These are phyloP conservation scores for Pythium vanterpoolii DNA, from an alignment of 352 stramenopile genomes.

Conservation along the genomic window DNA sequence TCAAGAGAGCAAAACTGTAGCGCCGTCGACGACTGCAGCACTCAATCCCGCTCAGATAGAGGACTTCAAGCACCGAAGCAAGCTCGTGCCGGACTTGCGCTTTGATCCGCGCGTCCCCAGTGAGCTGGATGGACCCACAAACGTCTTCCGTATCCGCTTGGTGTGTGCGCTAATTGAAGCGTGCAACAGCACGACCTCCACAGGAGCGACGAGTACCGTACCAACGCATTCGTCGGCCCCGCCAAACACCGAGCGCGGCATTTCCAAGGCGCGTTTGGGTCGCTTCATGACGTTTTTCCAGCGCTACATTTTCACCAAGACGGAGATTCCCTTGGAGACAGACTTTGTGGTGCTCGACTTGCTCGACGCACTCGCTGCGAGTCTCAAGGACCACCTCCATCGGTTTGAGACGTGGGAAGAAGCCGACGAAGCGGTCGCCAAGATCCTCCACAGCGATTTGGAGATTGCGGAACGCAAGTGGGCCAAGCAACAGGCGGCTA, in stretches of 20 bases:
- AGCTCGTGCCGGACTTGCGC: slow-evolving; percentile 72
- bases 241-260: slow-evolving; percentile 68
- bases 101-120: slow-evolving; percentile 88
- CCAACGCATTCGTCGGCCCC: neutral
- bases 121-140: slow-evolving; percentile 85
- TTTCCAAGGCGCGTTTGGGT: slow-evolving; percentile 82
- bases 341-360: slow-evolving; percentile 89
- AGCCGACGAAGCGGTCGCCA: slow-evolving; percentile 50
- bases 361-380: slow-evolving; percentile 57
- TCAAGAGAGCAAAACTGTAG: neutral
- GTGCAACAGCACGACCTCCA: slow-evolving; percentile 39
- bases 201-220: neutral
- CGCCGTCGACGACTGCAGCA: slow-evolving; percentile 6
- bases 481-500: slow-evolving; percentile 51
- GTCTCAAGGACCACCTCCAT: slow-evolving; percentile 65
- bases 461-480: slow-evolving; percentile 61
- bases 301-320: slow-evolving; percentile 96
- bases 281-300: slow-evolving; percentile 94
- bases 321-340: slow-evolving; percentile 92
- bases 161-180: slow-evolving; percentile 92
- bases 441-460: slow-evolving; percentile 59
- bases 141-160: slow-evolving; percentile 94
- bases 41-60: slow-evolving; percentile 33
- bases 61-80: slow-evolving; percentile 60
- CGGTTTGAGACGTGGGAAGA: slow-evolving; percentile 78